A percentile compares a stretch with the other conserved stretches of the same genome.
Conservation (phyloP, 1,284 basidiomycete genomes). For the Moniliophthora roreri region DNA sequence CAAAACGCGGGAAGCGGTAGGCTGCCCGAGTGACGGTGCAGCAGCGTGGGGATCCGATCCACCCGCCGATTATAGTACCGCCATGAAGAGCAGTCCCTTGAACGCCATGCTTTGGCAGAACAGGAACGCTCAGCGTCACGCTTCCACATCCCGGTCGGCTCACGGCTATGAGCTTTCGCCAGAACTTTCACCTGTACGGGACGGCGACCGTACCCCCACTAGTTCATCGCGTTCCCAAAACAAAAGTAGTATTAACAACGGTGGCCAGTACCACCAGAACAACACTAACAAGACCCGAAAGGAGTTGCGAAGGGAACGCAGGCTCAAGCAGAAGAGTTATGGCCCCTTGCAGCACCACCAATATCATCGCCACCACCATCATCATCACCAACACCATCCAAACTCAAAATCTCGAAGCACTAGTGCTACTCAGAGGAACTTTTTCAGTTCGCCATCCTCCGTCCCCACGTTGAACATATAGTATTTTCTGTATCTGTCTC, state of each 20-base stretch:
- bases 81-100: conserved; percentile 55
- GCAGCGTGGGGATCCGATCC: conserved; percentile 37
- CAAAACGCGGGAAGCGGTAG: conserved; percentile 50
- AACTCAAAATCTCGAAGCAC: conserved; percentile 65
- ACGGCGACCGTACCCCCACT: conserved; percentile 58
- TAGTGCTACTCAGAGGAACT: conserved; percentile 55
- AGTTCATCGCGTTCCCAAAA: conserved; percentile 20
- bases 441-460: conserved; percentile 10
- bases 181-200: conserved; percentile 50
- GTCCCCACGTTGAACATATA: conserved; percentile 14
- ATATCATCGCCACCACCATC: conserved; percentile 35
- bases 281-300: conserved; percentile 49
- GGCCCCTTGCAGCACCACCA: conserved; percentile 34
- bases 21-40: conserved; percentile 30
- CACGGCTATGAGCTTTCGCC: conserved; percentile 44
- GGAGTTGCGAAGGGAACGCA: conserved; percentile 61
- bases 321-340: conserved; percentile 57
- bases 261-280: conserved; percentile 33
- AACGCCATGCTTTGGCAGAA: conserved; percentile 57
- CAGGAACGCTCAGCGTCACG: conserved; percentile 27
- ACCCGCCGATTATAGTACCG: conserved; percentile 32
- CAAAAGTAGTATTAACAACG: conserved; percentile 16
- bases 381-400: conserved; percentile 62
- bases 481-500: background rate
- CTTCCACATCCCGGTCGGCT: conserved; percentile 19